Evolutionary conservation across 495 filamentous ascomycete species (phyloP), one percentile per base, ranked within the genome.

Genomic region (Penicillium paradoxum): DNA sequence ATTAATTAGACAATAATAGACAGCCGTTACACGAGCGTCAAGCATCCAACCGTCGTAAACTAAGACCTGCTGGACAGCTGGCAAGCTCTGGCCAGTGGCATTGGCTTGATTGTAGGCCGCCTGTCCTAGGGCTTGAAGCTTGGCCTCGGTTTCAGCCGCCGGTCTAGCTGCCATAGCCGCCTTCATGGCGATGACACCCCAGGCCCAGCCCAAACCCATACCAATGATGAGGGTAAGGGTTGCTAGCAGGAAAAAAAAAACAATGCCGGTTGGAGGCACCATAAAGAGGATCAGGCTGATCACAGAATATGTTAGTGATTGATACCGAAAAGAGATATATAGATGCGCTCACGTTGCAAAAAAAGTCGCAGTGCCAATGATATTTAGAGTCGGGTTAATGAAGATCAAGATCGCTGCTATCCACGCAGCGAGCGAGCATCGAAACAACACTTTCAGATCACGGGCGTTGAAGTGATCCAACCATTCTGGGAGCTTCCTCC

Each of bases 391-490:
- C 5, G 73, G 67, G 8, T 32, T 44, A 42, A 77, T 77, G 27
- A 75, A 66, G 10, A 76, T 69, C 54, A 77, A 54, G 33, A 77
- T 54, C 4, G 59, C 64, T 1, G 68, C 69, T 36, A 76, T 67
- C 73, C 73, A 77, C 21, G 63, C 67, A 6, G 69, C 72, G 5
- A 72, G 58, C 41, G 63, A 68, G 37, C 73, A 77, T 27, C 73
- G 72, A 48, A 76, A 73, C 18, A 74, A 55, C 17, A 69, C 61
- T 60, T 76, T 76, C 30, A 77, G 56, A 42, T 77, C 73, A 56
- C 67, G 70, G 6, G 53, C 65, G 60, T 74, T 74, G 68, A 75
- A 75, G 49, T 76, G 73, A 46, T 75, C 65, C 18, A 75, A 58
- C 53, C 63, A 73, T 21, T 53, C 48, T 3, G 73, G 73, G 41